Conservation (phyloP, 2,329 filamentous ascomycete genomes). For the Teratosphaeria pseudoeucalypti region DNA sequence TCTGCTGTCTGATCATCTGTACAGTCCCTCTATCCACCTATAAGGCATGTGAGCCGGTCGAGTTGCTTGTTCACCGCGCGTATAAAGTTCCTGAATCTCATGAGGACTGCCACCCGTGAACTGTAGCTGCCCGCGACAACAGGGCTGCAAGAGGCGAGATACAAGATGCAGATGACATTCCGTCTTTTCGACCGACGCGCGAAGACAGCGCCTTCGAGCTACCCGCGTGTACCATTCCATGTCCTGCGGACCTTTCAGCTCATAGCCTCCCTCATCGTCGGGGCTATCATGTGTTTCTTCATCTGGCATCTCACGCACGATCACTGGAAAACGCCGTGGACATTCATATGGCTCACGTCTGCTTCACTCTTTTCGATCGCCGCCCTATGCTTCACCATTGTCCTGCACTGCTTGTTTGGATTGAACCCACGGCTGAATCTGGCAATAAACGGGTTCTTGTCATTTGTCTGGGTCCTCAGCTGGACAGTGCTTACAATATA, state of each 20-base stretch:
- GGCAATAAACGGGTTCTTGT: constrained; percentile 37
- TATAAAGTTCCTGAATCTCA: not conserved
- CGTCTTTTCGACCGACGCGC: constrained; percentile 18
- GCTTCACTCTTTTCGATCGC: constrained; percentile 44
- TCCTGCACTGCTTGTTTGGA: constrained; percentile 42
- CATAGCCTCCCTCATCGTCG: constrained; percentile 39
- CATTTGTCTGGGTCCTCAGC: constrained; percentile 43
- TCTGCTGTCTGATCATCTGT: not conserved
- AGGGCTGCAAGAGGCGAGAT: not conserved
- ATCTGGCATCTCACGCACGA: constrained; percentile 43
- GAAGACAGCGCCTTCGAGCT: constrained; percentile 32
- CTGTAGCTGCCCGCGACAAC: not conserved
- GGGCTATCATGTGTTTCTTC: constrained; percentile 46
- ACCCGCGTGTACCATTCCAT: constrained; percentile 36
- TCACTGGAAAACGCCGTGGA: constrained; percentile 46
- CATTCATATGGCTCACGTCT: constrained; percentile 46
- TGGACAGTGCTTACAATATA: constrained; percentile 45
- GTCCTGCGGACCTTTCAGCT: constrained; percentile 31
- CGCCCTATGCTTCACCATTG: constrained; percentile 37
- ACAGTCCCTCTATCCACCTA: not conserved
- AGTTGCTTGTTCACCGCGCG: not conserved
- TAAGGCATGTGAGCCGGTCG: not conserved
- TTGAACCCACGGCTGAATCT: constrained; percentile 45
- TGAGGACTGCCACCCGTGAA: not conserved
- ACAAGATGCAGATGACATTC: constrained; percentile 1